A percentile compares a stretch with the other conserved stretches of the same genome.
phyloP scores from a whole-genome alignment of 2,329 filamentous ascomycete species.

The Davidsoniella eucalypti region DNA sequence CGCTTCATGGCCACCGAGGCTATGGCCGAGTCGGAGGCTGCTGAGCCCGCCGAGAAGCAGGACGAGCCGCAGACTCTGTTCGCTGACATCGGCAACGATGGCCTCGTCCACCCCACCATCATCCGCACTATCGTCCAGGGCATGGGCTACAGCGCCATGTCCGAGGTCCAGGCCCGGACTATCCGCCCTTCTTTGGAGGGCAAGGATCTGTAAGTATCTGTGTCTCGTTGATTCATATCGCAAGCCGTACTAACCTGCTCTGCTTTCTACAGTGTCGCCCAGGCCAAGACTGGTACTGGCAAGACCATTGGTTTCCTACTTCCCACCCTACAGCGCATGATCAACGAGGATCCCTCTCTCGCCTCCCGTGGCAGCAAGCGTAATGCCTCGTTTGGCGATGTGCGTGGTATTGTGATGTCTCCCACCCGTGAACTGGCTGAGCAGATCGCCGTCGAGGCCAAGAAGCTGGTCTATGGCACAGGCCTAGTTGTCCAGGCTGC shows the following conservation, averaged over 20 bases:
- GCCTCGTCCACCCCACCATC: constrained; percentile 43
- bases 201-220: constrained; percentile 54
- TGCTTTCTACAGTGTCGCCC: constrained; percentile 47
- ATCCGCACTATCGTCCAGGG: constrained; percentile 50
- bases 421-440: constrained; percentile 69
- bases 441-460: constrained; percentile 68
- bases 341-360: constrained; percentile 45
- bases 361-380: constrained; percentile 26
- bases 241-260: neutral
- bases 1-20: constrained; percentile 12
- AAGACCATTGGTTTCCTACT: constrained; percentile 91
- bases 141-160: constrained; percentile 75
- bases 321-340: constrained; percentile 66
- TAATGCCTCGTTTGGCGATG: constrained; percentile 34
- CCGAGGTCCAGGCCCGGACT: constrained; percentile 73
- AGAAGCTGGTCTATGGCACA: constrained; percentile 46
- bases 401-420: constrained; percentile 57
- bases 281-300: constrained; percentile 92
- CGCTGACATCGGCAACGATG: constrained; percentile 26
- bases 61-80: constrained; percentile 24
- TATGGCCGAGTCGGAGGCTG: constrained; percentile 6
- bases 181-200: constrained; percentile 68
- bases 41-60: neutral
- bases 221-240: neutral
- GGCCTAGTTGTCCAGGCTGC: constrained; percentile 54